Conservation (phyloP, 2,329 filamentous ascomycete species). For the Colletotrichum sp. region DNA sequence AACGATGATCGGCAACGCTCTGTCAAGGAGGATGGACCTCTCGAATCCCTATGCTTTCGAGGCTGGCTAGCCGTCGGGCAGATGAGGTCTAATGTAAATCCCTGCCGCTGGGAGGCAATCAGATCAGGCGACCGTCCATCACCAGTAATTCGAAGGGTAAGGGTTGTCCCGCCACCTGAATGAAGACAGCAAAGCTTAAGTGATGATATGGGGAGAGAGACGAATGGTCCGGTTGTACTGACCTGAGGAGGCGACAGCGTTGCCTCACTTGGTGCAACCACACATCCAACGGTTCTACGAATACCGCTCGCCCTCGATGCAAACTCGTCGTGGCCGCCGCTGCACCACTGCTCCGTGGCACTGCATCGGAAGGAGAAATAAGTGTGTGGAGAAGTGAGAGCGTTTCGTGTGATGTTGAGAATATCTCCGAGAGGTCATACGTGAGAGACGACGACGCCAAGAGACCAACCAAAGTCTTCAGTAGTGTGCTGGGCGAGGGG, state of each 20-base stretch:
- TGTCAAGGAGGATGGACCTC: neutral
- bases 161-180: neutral
- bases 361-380: constrained; percentile 14
- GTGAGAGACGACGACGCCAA: neutral
- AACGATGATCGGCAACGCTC: neutral
- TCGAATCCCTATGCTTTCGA: neutral
- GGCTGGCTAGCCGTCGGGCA: neutral
- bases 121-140: neutral
- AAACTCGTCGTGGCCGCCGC: constrained; percentile 19
- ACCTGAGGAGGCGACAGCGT: constrained; percentile 13
- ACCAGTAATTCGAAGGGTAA: neutral
- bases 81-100: neutral
- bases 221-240: constrained; percentile 3
- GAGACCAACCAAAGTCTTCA: neutral
- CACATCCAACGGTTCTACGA: neutral
- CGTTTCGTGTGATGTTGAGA: neutral
- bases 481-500: neutral
- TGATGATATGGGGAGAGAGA: neutral
- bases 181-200: constrained; percentile 1
- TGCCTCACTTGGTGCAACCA: constrained; percentile 17
- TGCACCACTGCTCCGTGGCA: constrained; percentile 15
- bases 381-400: constrained; percentile 1
- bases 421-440: constrained; percentile 11
- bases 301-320: constrained; percentile 20
- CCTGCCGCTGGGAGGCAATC: neutral